These are phyloP conservation scores for Microascus cirrosus DNA, from an alignment of 2,329 filamentous ascomycete species.

Conservation along the genomic window DNA sequence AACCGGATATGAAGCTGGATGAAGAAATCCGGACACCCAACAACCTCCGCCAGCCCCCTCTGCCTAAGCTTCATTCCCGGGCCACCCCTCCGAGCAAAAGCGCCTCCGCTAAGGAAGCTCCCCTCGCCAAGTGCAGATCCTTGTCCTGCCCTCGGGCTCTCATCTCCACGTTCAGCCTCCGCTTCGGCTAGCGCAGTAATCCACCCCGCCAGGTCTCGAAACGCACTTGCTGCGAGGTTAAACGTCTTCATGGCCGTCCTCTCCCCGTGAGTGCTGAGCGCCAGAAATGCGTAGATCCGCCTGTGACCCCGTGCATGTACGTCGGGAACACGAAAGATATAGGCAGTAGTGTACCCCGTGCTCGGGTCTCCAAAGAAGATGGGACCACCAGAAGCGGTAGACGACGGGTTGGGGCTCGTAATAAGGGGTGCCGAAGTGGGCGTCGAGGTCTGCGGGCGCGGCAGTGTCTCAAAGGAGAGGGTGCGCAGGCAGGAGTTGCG, in stretches of 20 bases:
- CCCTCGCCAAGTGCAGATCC: neutral
- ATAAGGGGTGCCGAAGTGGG: slow-evolving; percentile 16
- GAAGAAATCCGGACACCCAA: slow-evolving; percentile 57
- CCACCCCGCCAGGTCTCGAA: slow-evolving; percentile 53
- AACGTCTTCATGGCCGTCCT: slow-evolving; percentile 56
- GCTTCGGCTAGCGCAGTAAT: slow-evolving; percentile 54
- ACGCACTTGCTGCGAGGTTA: slow-evolving; percentile 48
- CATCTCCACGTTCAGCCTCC: slow-evolving; percentile 38
- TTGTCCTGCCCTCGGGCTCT: slow-evolving; percentile 11
- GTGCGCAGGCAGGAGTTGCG: slow-evolving; percentile 56
- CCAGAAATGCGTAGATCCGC: slow-evolving; percentile 57
- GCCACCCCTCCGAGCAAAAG: slow-evolving; percentile 21
- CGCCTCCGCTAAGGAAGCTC: slow-evolving; percentile 20
- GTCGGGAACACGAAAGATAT: slow-evolving; percentile 60
- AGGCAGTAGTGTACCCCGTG: slow-evolving; percentile 58
- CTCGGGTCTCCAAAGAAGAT: slow-evolving; percentile 58
- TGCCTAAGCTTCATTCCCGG: slow-evolving; percentile 48
- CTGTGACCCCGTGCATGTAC: slow-evolving; percentile 56
- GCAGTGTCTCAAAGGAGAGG: slow-evolving; percentile 55
- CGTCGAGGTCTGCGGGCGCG: slow-evolving; percentile 32
- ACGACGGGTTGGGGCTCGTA: slow-evolving; percentile 19
- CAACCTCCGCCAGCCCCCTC: slow-evolving; percentile 52
- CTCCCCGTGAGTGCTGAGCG: slow-evolving; percentile 54
- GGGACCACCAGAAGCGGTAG: slow-evolving; percentile 50
- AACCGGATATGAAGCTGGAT: slow-evolving; percentile 55